Evolutionary conservation across 73 alveolate genomes (phyloP).

Genomic region (Uronychia setigera): DNA sequence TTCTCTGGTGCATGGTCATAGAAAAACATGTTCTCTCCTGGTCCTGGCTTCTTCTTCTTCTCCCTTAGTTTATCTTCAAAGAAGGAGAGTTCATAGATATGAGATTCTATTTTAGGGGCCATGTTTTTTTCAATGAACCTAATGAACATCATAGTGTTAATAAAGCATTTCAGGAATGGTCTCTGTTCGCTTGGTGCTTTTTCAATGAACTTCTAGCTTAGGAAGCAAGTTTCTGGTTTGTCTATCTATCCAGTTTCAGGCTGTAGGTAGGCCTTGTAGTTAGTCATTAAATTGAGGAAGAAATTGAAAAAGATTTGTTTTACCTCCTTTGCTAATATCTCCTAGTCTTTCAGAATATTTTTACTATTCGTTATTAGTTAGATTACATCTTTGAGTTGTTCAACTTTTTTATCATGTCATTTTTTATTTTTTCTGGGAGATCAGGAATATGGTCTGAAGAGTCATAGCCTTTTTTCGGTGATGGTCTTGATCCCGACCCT

Average conservation of each 20-base stretch:
- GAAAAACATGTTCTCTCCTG: too few species aligned
- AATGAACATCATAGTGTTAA: constrained; percentile 26
- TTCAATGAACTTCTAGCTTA: constrained; percentile 12
- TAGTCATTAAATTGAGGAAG: constrained; percentile 12
- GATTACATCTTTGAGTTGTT: constrained; percentile 8
- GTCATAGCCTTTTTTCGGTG: neutral
- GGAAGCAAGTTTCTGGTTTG: constrained; percentile 13
- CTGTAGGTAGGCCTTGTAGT: neutral
- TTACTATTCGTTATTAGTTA: constrained; percentile 16
- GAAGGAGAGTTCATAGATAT: constrained; percentile 26
- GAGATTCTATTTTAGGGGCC: constrained; percentile 24
- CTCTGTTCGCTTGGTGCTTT: constrained; percentile 29
- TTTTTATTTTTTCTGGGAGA: constrained; percentile 25
- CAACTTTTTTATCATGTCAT: constrained; percentile 5
- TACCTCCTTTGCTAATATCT: constrained; percentile 32
- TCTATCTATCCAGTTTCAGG: neutral
- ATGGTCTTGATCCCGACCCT: too few species aligned
- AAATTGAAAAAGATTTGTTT: constrained; percentile 39
- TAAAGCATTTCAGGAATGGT: constrained; percentile 37
- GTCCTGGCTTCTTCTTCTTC: constrained; percentile 2
- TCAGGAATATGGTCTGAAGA: constrained; percentile 33
- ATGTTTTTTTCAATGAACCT: constrained; percentile 40
- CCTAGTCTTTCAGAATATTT: constrained; percentile 2
- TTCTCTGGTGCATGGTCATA: too few species aligned
- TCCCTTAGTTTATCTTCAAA: constrained; percentile 39